These are phyloP conservation scores for Cyclotella atomus DNA, from an alignment of 108 stramenopile genomes.

Conservation along the genomic window DNA sequence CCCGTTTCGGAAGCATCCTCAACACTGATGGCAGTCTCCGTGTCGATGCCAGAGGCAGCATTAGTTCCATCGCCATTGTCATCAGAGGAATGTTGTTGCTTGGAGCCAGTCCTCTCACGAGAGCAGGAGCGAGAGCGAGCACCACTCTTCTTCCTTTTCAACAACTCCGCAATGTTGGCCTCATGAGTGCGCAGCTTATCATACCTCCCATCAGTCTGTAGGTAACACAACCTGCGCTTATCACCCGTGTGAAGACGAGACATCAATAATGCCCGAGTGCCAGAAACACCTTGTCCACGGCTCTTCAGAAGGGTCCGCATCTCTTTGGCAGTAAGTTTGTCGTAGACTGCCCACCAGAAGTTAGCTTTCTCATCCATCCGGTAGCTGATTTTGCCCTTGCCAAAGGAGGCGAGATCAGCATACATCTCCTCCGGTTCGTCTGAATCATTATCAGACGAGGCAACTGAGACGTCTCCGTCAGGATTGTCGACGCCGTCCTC, in stretches of 20 bases:
- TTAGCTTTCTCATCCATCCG: neutral
- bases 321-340: neutral
- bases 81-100: too few species aligned
- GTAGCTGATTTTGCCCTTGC: neutral
- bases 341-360: neutral
- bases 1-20: neutral
- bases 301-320: neutral
- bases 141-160: neutral
- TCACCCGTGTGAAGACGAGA: neutral
- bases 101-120: neutral
- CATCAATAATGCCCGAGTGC: neutral
- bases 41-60: too few species aligned
- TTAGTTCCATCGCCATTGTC: too few species aligned
- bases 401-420: neutral
- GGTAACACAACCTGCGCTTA: neutral
- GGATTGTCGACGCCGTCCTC: neutral
- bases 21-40: neutral
- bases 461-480: neutral
- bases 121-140: neutral
- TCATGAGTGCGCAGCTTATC: neutral
- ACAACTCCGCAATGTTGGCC: neutral
- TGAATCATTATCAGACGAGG: neutral
- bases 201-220: neutral
- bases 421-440: constrained; percentile 7
- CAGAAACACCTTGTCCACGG: neutral